Evolutionary conservation across 2,329 filamentous ascomycete species (phyloP).

Genomic region (Rutstroemia sp.): DNA sequence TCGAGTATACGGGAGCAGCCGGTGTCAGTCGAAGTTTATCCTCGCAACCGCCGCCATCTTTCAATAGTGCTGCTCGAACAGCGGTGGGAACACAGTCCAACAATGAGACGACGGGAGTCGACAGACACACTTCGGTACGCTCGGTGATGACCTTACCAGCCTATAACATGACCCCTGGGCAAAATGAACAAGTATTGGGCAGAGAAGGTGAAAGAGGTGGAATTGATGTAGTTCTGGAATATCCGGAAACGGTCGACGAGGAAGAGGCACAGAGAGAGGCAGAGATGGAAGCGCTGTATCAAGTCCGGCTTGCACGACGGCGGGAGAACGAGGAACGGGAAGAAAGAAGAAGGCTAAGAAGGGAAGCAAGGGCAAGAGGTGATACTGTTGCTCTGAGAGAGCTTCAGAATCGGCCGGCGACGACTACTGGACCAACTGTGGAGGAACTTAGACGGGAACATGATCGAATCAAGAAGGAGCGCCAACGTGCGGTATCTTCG

Average conservation of each 20-base stretch:
- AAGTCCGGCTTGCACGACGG: conserved; percentile 74
- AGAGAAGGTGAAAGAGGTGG: conserved; percentile 87
- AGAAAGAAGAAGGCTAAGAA: conserved; percentile 59
- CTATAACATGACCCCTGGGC: conserved; percentile 66
- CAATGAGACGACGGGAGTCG: conserved; percentile 40
- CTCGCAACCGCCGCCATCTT: conserved; percentile 10
- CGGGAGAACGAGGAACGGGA: conserved; percentile 71
- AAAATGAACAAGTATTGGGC: conserved; percentile 75
- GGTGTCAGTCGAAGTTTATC: conserved; percentile 8
- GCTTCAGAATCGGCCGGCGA: conserved; percentile 48
- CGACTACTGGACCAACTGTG: conserved; percentile 39
- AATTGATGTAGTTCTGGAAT: conserved; percentile 83
- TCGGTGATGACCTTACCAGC: conserved; percentile 92
- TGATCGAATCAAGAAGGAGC: conserved; percentile 47
- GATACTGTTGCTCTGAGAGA: conserved; percentile 63
- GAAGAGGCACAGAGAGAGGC: conserved; percentile 72
- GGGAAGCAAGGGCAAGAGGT: conserved; percentile 64
- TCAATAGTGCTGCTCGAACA: conserved; percentile 8
- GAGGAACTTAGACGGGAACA: conserved; percentile 52
- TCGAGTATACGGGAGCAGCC: conserved; percentile 32
- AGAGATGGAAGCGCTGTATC: conserved; percentile 89
- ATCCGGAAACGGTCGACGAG: conserved; percentile 71
- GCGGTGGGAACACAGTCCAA: conserved; percentile 3
- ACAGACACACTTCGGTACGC: conserved; percentile 77
- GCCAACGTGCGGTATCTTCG: conserved; percentile 62